Conservation (phyloP, 768 basidiomycete species). For the Psilocybe azurescens region DNA sequence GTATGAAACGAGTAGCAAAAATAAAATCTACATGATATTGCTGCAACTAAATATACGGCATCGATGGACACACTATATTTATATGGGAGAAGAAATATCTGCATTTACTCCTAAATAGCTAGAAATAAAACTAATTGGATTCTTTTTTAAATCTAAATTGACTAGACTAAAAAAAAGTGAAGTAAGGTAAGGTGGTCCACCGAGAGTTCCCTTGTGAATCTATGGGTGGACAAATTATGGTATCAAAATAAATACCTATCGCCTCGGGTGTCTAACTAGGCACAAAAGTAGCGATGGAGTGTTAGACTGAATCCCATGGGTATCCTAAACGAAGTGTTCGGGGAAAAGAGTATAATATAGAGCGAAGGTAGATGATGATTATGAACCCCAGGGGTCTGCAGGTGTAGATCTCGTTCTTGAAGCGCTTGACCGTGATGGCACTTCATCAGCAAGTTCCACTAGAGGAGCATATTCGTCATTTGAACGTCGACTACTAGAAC, state of each 20-base stretch:
- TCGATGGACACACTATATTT: slow-evolving; percentile 1
- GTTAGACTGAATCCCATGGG: slow-evolving; percentile 3
- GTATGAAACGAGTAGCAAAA: slow-evolving; percentile 58
- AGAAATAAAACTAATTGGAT: slow-evolving; percentile 4
- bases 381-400: slow-evolving; percentile 19
- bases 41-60: slow-evolving; percentile 21
- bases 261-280: slow-evolving; percentile 2
- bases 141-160: background rate
- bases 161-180: background rate
- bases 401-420: slow-evolving; percentile 21
- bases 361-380: background rate
- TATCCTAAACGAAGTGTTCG: background rate
- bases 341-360: background rate
- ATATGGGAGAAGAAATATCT: slow-evolving; percentile 2
- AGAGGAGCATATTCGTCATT: slow-evolving; percentile 21
- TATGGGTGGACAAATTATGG: slow-evolving; percentile 7
- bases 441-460: slow-evolving; percentile 12
- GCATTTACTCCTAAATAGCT: background rate
- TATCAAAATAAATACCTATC: slow-evolving; percentile 9
- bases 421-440: slow-evolving; percentile 29
- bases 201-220: background rate
- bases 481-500: slow-evolving; percentile 16
- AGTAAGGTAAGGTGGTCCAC: background rate
- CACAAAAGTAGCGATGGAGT: slow-evolving; percentile 2
- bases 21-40: slow-evolving; percentile 36